These are phyloP conservation scores for Aspergillus uvarum DNA, from an alignment of 2,329 filamentous ascomycete species.

Conservation along the genomic window DNA sequence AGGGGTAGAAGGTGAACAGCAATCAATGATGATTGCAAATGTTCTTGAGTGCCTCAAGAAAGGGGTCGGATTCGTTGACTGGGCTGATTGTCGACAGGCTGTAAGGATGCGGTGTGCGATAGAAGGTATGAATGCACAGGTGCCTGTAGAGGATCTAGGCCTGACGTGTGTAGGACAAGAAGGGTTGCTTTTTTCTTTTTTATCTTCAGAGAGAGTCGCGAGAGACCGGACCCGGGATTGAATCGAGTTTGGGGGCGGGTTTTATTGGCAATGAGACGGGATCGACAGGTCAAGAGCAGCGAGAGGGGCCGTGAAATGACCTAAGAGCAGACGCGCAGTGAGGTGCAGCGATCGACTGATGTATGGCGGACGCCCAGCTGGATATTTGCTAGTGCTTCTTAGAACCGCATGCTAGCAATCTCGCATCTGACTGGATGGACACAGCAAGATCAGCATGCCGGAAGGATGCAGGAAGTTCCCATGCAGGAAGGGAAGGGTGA, in stretches of 20 bases:
- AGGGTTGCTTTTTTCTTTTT: neutral
- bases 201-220: constrained; percentile 4
- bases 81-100: constrained; percentile 5
- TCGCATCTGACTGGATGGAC: constrained; percentile 23
- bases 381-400: constrained; percentile 18
- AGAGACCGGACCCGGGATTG: constrained; percentile 1
- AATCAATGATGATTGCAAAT: constrained; percentile 10
- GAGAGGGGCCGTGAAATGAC: constrained; percentile 6
- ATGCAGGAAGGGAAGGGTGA: constrained; percentile 8
- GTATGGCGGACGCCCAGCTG: constrained; percentile 16
- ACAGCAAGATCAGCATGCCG: constrained; percentile 12
- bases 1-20: constrained; percentile 9
- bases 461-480: constrained; percentile 5
- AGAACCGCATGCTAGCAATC: constrained; percentile 22
- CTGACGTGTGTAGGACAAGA: neutral
- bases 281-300: constrained; percentile 1
- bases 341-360: constrained; percentile 14
- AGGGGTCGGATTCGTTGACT: constrained; percentile 4
- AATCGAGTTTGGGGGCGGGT: neutral
- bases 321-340: neutral
- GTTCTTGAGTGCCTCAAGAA: constrained; percentile 7
- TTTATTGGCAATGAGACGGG: neutral
- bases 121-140: constrained; percentile 1
- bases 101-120: constrained; percentile 15
- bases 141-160: constrained; percentile 7